Base-by-base conservation (phyloP, 345 rosid genomes). In the Diplotaxis tenuifolia region DNA sequence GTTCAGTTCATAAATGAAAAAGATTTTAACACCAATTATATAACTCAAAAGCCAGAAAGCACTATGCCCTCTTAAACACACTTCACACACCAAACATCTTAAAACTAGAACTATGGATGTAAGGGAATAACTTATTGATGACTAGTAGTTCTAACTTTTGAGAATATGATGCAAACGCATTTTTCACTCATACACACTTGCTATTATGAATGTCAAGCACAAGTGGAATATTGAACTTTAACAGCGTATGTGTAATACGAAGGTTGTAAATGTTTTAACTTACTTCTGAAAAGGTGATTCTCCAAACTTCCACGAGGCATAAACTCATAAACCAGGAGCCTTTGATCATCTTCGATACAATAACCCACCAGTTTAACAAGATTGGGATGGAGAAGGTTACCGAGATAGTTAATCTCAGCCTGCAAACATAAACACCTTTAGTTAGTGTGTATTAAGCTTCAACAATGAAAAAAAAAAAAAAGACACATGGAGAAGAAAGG, bases 251-350 rank as follows among this genome's bases (percentile, higher is more conserved):
- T 34, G 3, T 9, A 10, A 9, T 9, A 32, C 2, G 40, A 32
- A 36, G 42, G 42, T 36, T 36, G 2, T 11, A 36, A 12, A 38
- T 27, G n/a, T 11, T 71, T 23, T 16, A 70, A 14, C 79, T 67
- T 80, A 84, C 89, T 84, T 81, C 87, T 75, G 68, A 87, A 87
- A 36, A 87, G 91, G 68, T 87, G 91, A 73, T 87, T 87, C 36
- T 87, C 91, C 83, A 86, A 82, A 59, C 90, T 86, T 78, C 90
- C 90, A 49, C 86, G 86, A 69, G 90, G 88, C 88, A 86, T 83
- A 76, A 86, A 86, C 82, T 86, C 90, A 65, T 86, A 86, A 0
- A 83, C 90, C 23, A 87, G 77, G 76, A 87, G 72, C 79, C 91
- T 76, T 68, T 87, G 91, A 74, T 86, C 89, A 70, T 86, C 89